Evolutionary conservation across 352 stramenopile genomes (phyloP).

Genomic region (Peronospora belbahrii): DNA sequence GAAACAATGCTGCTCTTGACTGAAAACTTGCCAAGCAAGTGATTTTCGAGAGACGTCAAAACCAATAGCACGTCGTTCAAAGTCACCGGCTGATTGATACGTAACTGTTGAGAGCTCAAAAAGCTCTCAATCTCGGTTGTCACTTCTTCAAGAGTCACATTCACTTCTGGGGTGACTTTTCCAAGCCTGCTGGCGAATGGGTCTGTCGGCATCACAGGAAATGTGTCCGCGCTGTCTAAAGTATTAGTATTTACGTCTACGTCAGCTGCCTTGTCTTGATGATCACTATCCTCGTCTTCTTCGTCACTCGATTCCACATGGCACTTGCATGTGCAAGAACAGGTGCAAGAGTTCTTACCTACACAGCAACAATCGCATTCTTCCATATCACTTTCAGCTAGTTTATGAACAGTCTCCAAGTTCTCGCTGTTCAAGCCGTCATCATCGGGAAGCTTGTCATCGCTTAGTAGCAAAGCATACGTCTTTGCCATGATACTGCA

Average conservation of each 20-base stretch:
- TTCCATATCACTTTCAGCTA: constrained; percentile 44
- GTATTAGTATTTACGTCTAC: not conserved
- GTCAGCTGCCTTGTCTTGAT: constrained; percentile 1
- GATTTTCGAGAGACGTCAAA: constrained; percentile 32
- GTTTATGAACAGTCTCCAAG: constrained; percentile 6
- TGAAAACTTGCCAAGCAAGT: constrained; percentile 20
- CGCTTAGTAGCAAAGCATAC: constrained; percentile 56
- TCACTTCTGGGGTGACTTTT: constrained; percentile 11
- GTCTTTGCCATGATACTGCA: constrained; percentile 83
- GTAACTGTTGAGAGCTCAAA: constrained; percentile 12
- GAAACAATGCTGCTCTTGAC: not conserved
- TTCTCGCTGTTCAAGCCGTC: constrained; percentile 5
- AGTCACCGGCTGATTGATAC: constrained; percentile 10
- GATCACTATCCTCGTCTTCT: constrained; percentile 15
- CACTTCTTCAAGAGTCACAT: constrained; percentile 21
- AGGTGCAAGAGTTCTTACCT: constrained; percentile 46
- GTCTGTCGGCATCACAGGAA: constrained; percentile 19
- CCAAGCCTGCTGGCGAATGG: constrained; percentile 10
- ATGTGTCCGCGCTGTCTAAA: not conserved
- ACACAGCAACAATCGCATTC: constrained; percentile 75
- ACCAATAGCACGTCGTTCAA: constrained; percentile 29
- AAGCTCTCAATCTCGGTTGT: constrained; percentile 27
- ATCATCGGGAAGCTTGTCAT: constrained; percentile 56
- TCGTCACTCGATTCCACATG: constrained; percentile 62
- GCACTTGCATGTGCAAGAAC: constrained; percentile 56